A percentile compares a stretch with the other conserved stretches of the same genome.
These are phyloP conservation scores for Cryoendolithus antarcticus DNA, from an alignment of 2,329 filamentous ascomycete genomes.

Conservation along the genomic window DNA sequence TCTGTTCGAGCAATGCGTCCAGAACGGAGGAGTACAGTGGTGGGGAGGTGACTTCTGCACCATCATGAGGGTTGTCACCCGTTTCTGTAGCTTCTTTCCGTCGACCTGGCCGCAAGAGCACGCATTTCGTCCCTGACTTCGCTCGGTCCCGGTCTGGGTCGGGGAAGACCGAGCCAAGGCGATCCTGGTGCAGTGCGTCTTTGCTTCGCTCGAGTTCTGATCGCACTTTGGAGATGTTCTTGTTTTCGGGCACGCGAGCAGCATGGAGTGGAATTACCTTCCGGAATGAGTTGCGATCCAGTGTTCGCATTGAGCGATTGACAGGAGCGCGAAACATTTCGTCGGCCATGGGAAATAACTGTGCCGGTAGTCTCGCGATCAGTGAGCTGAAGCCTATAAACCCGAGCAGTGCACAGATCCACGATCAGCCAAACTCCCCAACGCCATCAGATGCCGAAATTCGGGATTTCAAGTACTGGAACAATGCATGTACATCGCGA, in stretches of 20 bases:
- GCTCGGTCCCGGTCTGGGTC: slow-evolving; percentile 49
- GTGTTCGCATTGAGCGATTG: slow-evolving; percentile 62
- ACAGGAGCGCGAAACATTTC: slow-evolving; percentile 66
- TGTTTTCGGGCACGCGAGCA: slow-evolving; percentile 62
- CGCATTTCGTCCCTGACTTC: slow-evolving; percentile 30
- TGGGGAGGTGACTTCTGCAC: slow-evolving; percentile 1
- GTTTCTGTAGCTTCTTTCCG: slow-evolving; percentile 16
- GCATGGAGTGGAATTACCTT: slow-evolving; percentile 66
- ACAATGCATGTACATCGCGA: too few relatives aligned
- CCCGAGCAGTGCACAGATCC: too few relatives aligned
- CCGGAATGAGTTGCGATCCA: slow-evolving; percentile 75
- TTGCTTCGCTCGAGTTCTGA: slow-evolving; percentile 51
- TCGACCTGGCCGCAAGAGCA: slow-evolving; percentile 33
- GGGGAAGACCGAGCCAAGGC: slow-evolving; percentile 49
- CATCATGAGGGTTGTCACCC: slow-evolving; percentile 26
- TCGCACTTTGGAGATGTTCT: slow-evolving; percentile 60
- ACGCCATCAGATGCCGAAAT: too few relatives aligned
- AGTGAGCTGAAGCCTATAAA: too few relatives aligned
- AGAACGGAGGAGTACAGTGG: slow-evolving; percentile 67
- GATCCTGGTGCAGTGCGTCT: slow-evolving; percentile 54
- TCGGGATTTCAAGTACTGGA: too few relatives aligned
- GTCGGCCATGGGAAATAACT: slow-evolving; percentile 13
- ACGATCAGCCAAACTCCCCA: too few relatives aligned
- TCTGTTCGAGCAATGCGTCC: slow-evolving; percentile 52
- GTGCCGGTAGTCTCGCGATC: too few relatives aligned